Evolutionary conservation across 1,139 yeast species (phyloP).

Genomic region (Nakaseomyces kungkrabaensis): DNA sequence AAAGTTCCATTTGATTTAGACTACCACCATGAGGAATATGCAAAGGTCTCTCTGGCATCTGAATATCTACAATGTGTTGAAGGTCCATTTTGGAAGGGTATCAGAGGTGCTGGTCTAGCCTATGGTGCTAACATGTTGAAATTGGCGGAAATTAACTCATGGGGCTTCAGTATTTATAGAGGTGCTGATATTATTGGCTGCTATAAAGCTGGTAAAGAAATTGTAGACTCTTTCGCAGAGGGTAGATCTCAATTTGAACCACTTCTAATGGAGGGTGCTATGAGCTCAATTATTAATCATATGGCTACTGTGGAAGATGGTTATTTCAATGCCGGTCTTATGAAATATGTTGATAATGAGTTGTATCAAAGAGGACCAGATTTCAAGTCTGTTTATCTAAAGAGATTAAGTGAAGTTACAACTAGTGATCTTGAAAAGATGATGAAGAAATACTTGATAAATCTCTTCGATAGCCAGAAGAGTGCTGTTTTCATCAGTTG

Average conservation of each 20-base stretch:
- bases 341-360: constrained; percentile 55
- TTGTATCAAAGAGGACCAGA: constrained; percentile 64
- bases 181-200: constrained; percentile 79
- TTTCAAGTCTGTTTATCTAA: constrained; percentile 41
- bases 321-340: constrained; percentile 51
- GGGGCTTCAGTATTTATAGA: constrained; percentile 62
- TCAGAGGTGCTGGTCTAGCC: constrained; percentile 91
- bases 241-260: constrained; percentile 49
- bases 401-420: constrained; percentile 42
- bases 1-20: constrained; percentile 46
- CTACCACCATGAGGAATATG: constrained; percentile 56
- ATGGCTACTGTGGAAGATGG: constrained; percentile 60
- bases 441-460: constrained; percentile 49
- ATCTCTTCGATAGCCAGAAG: constrained; percentile 45
- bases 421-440: constrained; percentile 46
- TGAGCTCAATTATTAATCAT: constrained; percentile 62
- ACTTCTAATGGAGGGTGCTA: constrained; percentile 56
- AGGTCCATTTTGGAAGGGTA: constrained; percentile 96
- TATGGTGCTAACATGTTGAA: constrained; percentile 68
- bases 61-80: constrained; percentile 80
- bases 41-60: constrained; percentile 62
- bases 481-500: constrained; percentile 64
- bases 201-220: constrained; percentile 53
- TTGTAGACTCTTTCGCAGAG: constrained; percentile 50
- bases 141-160: constrained; percentile 55